Evolutionary conservation across 441 rosid species (phyloP), one percentile per base, ranked within the genome.

Genomic region (Melastoma candidum): DNA sequence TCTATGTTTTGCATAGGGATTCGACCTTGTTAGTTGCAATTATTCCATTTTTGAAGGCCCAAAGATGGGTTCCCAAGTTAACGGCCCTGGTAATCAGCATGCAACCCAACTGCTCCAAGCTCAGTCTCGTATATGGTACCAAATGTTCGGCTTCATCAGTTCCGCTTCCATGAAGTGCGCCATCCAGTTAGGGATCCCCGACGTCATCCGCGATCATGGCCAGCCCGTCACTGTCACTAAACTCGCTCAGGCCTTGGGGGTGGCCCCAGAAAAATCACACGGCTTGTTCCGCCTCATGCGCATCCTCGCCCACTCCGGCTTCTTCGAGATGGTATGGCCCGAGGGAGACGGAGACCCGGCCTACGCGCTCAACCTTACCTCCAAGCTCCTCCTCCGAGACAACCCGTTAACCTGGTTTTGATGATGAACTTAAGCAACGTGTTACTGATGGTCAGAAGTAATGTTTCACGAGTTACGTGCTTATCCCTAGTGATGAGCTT

Each of bases 121-220:
- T 52, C 55, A 32, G 17, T 41, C 55, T 51, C 0, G 27, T 44
- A 7, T 9, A 5, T 51, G 55, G n/a, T 26, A 32, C 45, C 55
- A 12, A 22, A 51, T 51, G 7, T 51, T 32, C 55, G 11, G 11
- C n/a, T 51, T 32, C 55, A 12, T 51, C 53, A 29, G 36, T 29
- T 29, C 36, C 36, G 36, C 36, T 3, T 29, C 36, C 5, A 3
- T 51, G 54, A 51, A 51, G 39, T 51, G 54, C 2, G 55, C 55
- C 25, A 29, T 51, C 22, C 55, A 51, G 6, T 29, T 51, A 51
- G 26, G 55, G 44, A 51, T 51, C 24, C 45, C 26, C 1, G 45
- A 51, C 12, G 6, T 44, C 45, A 51, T 51, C 55, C 55, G 17
- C 44, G 44, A 13, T 12, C 44, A 51, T 12, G 55, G 55, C n/a